Percentiles rank a stretch among this genome's conserved stretches.
Conservation (phyloP, 2,329 filamentous ascomycete species). For the Cladosporium velox region DNA sequence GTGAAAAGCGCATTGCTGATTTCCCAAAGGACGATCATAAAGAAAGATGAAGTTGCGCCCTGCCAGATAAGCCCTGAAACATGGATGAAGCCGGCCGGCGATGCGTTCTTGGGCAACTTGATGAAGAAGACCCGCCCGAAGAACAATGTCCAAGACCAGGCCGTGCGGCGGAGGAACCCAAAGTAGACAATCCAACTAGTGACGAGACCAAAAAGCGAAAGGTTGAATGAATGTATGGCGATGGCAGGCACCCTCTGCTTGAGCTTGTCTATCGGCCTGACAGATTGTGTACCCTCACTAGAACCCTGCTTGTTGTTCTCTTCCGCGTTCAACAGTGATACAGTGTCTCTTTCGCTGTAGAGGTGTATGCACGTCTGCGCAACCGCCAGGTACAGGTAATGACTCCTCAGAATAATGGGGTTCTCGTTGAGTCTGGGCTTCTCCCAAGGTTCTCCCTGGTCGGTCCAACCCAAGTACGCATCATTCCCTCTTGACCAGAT, state of each 20-base stretch:
- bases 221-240: conserved; percentile 24
- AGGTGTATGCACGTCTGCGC: conserved; percentile 72
- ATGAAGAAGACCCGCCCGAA: conserved; percentile 73
- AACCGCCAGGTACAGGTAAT: conserved; percentile 68
- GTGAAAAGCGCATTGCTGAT: conserved; percentile 76
- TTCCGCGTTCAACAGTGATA: conserved; percentile 50
- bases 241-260: conserved; percentile 20
- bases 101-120: conserved; percentile 69
- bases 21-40: conserved; percentile 75
- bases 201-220: conserved; percentile 24
- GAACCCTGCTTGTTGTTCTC: conserved; percentile 37
- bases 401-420: conserved; percentile 74
- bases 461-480: conserved; percentile 72
- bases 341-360: conserved; percentile 69
- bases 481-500: conserved; percentile 62
- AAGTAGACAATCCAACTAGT: conserved; percentile 57
- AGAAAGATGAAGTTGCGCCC: conserved; percentile 58
- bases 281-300: not conserved
- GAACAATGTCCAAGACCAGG: conserved; percentile 70
- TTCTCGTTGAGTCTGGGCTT: conserved; percentile 81
- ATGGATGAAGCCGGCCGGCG: conserved; percentile 55
- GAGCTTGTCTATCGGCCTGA: conserved; percentile 1
- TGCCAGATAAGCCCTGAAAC: conserved; percentile 27
- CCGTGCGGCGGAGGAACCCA: conserved; percentile 56
- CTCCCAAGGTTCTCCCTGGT: conserved; percentile 65